phyloP scores from a whole-genome alignment of 441 rosid species.

The Brassica hybrid region DNA sequence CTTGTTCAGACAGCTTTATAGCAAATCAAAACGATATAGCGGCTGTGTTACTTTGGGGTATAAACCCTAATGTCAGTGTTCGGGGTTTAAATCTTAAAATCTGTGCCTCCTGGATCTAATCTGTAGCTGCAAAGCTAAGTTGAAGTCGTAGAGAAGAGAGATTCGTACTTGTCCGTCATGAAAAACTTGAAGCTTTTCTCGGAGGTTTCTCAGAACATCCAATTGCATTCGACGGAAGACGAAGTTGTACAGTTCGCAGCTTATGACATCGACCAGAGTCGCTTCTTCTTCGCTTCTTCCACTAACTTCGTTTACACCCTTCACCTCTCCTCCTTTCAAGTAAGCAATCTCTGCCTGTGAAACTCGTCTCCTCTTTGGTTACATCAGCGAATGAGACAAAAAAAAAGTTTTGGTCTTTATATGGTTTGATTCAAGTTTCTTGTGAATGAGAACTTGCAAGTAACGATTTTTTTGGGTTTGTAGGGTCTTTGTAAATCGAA shows the following conservation, averaged over 20 bases:
- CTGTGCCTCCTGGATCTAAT: constrained; percentile 17
- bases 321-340: constrained; percentile 70
- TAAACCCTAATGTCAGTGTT: constrained; percentile 37
- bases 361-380: constrained; percentile 9
- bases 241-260: constrained; percentile 70
- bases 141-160: constrained; percentile 2
- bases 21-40: not conserved
- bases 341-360: constrained; percentile 36
- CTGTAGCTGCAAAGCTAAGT: constrained; percentile 7
- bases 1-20: too few species aligned
- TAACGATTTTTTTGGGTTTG: not conserved
- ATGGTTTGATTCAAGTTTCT: not conserved
- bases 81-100: constrained; percentile 16
- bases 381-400: constrained; percentile 2
- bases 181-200: constrained; percentile 77
- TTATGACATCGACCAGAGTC: constrained; percentile 79
- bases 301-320: constrained; percentile 63
- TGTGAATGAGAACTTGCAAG: constrained; percentile 7
- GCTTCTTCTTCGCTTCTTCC: constrained; percentile 82
- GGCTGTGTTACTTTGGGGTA: not conserved
- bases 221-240: constrained; percentile 53
- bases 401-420: constrained; percentile 1
- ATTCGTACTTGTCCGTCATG: constrained; percentile 46
- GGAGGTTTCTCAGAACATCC: constrained; percentile 60
- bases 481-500: constrained; percentile 1